Evolutionary conservation across 2,329 filamentous ascomycete species (phyloP), one percentile per base, ranked within the genome.

Genomic region (Coniosporium tulheliwenetii): DNA sequence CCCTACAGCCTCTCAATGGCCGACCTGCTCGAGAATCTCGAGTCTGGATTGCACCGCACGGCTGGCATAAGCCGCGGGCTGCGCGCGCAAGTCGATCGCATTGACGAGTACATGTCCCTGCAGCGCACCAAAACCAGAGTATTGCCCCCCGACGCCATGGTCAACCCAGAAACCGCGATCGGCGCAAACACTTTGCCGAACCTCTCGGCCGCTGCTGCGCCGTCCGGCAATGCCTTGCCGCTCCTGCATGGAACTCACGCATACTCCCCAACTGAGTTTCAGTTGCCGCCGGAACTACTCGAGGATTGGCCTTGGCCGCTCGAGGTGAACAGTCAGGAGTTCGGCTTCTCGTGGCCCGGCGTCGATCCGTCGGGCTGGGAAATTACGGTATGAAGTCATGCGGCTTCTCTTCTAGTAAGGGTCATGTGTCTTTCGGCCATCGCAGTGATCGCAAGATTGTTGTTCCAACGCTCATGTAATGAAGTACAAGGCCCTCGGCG

Each of bases 1-100:
- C 7, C 19, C 19, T 26, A 7, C 19, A 26, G 19, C 47, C 54
- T 63, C 3, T 55, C 58, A 40, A 60, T 70, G 51, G 66, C 64
- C 12, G 59, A 66, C 40, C 57, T 70, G 1, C 57, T 70, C 9
- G 56, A 60, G 39, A 61, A 55, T 30, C 55, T 70, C 2, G 66
- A 69, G 45, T 53, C 53, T 10, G 57, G 57, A 10, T 52, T 68
- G 5, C 56, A 61, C 39, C 59, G 59, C 2, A 55, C 59, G 2
- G 51, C 58, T 9, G 62, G 59, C 30, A 61, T 62, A 2, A 60
- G 59, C 37, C 51, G 59, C 45, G 57, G 58, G 14, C 52, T 69
- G 2, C 56, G 61, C 13, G 48, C 53, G 10, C 61, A 65, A 37
- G 61, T 67, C 13, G 55, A 62, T 10, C 56, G 56, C 31, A 67